Conservation (phyloP, 192 early-diverging fungal genomes). For the Backusella tarrabulga region DNA sequence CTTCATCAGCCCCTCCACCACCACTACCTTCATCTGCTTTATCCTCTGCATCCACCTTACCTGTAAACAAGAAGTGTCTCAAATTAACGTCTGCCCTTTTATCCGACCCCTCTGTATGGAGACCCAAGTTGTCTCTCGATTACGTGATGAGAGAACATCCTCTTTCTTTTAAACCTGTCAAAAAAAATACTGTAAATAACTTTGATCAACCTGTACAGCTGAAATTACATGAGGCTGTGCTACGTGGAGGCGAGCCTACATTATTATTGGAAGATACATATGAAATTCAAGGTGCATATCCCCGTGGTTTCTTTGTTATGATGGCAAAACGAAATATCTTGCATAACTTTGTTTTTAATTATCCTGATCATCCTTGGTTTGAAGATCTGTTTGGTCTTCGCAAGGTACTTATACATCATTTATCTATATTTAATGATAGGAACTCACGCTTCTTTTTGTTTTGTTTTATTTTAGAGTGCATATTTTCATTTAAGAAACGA, state of each 20-base stretch:
- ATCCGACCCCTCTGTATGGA: slow-evolving; percentile 9
- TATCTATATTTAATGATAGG: neutral
- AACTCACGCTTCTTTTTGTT: neutral
- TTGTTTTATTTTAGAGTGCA: slow-evolving; percentile 39
- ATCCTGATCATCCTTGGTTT: slow-evolving; percentile 62
- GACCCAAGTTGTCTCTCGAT: slow-evolving; percentile 20
- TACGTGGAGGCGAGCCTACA: slow-evolving; percentile 35
- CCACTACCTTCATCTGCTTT: neutral
- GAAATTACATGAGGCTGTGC: slow-evolving; percentile 42
- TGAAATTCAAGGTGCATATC: slow-evolving; percentile 42
- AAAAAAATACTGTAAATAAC: neutral
- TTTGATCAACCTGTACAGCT: slow-evolving; percentile 24
- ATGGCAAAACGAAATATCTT: slow-evolving; percentile 49
- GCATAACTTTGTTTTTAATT: slow-evolving; percentile 63
- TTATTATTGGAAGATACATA: slow-evolving; percentile 44
- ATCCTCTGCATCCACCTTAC: neutral
- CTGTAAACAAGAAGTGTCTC: neutral
- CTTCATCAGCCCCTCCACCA: neutral
- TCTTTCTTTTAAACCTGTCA: neutral
- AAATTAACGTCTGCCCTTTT: slow-evolving; percentile 1
- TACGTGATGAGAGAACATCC: slow-evolving; percentile 15
- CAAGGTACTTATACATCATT: slow-evolving; percentile 41
- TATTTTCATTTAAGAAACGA: slow-evolving; percentile 51
- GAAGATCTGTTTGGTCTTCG: slow-evolving; percentile 62
- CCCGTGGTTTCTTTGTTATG: slow-evolving; percentile 57